Evolutionary conservation across 1,284 basidiomycete species (phyloP), one percentile per base, ranked within the genome.

Genomic region (Fomitopsis betulina): DNA sequence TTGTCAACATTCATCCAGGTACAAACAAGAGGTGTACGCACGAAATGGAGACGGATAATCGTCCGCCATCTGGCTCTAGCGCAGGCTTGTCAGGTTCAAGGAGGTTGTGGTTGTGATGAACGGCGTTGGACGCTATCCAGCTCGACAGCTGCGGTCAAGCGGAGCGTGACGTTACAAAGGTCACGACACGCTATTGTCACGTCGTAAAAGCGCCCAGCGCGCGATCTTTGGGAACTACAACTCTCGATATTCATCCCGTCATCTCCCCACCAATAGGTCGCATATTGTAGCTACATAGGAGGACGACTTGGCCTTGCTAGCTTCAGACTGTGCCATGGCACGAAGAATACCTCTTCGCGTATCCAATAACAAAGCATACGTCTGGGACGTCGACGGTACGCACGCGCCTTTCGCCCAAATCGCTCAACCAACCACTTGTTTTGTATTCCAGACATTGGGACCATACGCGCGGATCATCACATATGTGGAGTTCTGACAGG

Each of bases 401-500:
- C 53, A 40, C 21, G 9, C 4, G 39, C 53, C 25, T 35, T 38
- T 62, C 32, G 25, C 54, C 35, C 23, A 59, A 58, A 12, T 23
- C 35, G 45, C 47, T 39, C 37, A 32, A 37, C 54, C 60, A 3
- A 27, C 25, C 61, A 54, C 53, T 38, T 61, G 27, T 39, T 55
- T 45, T 63, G 58, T 74, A 75, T 65, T 43, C 60, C 67, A 94
- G 94, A 93, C 69, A 86, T 94, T 63, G 86, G 87, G 12, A 80
- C 75, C 3, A 73, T 97, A 5, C 90, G 96, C 50, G 84, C 89
- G 37, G 74, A 86, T 61, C 86, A 97, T 71, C 87, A 83, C 60
- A 83, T 98, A 51, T 94, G 90, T 65, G 96, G 96, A 38, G 78
- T 94, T 53, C 75, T 98, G 43, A 84, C 84, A 0, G 97, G 97